A percentile compares a stretch with the other conserved stretches of the same genome.
Conservation (phyloP, 345 rosid genomes). For the Populus simonii region DNA sequence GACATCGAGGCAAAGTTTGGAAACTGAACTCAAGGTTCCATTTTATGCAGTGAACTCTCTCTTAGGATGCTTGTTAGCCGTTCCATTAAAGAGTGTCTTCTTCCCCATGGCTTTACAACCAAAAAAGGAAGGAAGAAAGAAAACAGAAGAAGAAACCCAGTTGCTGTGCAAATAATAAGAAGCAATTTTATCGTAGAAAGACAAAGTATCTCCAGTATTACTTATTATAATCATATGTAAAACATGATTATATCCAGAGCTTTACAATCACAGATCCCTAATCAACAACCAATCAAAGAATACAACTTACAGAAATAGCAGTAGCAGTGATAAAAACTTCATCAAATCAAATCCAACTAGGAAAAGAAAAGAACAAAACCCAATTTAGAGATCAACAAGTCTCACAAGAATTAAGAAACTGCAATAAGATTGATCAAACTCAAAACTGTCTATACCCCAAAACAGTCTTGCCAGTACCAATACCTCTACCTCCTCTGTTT, state of each 20-base stretch:
- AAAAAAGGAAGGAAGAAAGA: neutral
- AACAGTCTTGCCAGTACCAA: conserved; percentile 33
- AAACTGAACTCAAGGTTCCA: neutral
- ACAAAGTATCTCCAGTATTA: neutral
- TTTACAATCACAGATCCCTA: conserved; percentile 6
- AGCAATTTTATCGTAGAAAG: neutral
- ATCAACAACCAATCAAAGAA: conserved; percentile 2
- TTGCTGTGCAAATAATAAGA: neutral
- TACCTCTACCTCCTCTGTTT: conserved; percentile 29
- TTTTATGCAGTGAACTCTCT: neutral
- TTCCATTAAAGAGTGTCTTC: neutral
- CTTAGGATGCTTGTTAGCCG: neutral
- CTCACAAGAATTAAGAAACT: neutral
- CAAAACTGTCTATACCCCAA: conserved; percentile 47
- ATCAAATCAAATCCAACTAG: neutral
- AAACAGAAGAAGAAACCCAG: neutral
- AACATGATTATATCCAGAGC: conserved; percentile 21
- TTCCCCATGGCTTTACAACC: neutral
- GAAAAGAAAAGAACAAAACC: neutral
- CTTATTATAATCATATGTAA: conserved; percentile 2
- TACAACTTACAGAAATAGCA: neutral
- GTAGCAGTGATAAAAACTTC: neutral
- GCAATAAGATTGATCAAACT: neutral
- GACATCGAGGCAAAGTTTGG: neutral
- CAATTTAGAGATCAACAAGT: conserved; percentile 2